phyloP scores from a whole-genome alignment of 768 basidiomycete genomes.

The Tephrocybe sp. region DNA sequence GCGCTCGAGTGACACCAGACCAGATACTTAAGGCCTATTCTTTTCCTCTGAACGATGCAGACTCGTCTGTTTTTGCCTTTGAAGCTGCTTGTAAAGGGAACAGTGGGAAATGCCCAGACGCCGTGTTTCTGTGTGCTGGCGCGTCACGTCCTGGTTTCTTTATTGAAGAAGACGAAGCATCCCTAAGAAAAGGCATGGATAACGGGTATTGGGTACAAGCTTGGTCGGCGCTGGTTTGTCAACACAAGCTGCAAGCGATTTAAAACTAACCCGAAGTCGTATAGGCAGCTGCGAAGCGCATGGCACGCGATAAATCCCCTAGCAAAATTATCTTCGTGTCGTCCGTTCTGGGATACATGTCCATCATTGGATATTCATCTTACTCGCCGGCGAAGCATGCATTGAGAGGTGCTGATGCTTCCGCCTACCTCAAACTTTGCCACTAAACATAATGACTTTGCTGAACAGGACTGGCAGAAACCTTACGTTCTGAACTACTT shows the following conservation, averaged over 20 bases:
- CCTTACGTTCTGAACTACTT: constrained; percentile 77
- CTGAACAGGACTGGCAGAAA: constrained; percentile 73
- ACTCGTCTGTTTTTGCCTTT: constrained; percentile 58
- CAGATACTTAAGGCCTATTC: constrained; percentile 70
- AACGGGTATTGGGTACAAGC: constrained; percentile 50
- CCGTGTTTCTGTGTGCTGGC: constrained; percentile 80
- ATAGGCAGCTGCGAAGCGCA: constrained; percentile 67
- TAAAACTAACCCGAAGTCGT: constrained; percentile 28
- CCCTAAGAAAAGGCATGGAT: constrained; percentile 47
- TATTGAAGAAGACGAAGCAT: constrained; percentile 61
- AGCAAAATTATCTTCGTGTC: constrained; percentile 79
- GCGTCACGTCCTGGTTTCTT: constrained; percentile 68
- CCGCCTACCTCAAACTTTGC: constrained; percentile 1
- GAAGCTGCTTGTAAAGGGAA: constrained; percentile 53
- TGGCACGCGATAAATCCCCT: constrained; percentile 50
- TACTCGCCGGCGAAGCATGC: constrained; percentile 90
- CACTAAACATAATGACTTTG: background rate
- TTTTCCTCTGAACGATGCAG: constrained; percentile 53
- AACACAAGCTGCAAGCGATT: constrained; percentile 37
- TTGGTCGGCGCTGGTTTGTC: constrained; percentile 52
- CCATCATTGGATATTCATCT: constrained; percentile 72
- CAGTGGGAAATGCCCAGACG: constrained; percentile 64
- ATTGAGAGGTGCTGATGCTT: constrained; percentile 56
- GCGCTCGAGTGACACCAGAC: constrained; percentile 45
- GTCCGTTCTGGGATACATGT: constrained; percentile 75